These are phyloP conservation scores for Suillus discolor DNA, from an alignment of 768 basidiomycete species.

Conservation along the genomic window DNA sequence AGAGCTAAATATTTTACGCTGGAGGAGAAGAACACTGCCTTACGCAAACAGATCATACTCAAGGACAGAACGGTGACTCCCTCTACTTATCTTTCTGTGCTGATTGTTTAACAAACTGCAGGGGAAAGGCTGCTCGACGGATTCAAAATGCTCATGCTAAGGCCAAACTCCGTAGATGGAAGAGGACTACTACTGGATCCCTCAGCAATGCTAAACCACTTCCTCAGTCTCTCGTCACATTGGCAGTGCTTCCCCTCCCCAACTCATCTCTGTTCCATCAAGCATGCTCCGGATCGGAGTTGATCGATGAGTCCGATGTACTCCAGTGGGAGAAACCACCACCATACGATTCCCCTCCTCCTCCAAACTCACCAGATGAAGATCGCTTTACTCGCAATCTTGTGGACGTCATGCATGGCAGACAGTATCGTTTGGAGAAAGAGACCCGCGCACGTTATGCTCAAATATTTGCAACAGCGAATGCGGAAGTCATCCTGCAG, in stretches of 20 bases:
- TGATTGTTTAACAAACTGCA: conserved; percentile 4
- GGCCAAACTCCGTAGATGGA: neutral
- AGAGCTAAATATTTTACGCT: conserved; percentile 4
- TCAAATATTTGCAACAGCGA: neutral
- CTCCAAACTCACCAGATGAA: conserved; percentile 7
- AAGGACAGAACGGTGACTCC: neutral
- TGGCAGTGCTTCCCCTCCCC: conserved; percentile 6
- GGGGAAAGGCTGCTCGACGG: conserved; percentile 3
- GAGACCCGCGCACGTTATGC: neutral
- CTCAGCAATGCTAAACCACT: neutral
- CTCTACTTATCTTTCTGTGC: neutral
- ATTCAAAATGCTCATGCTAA: conserved; percentile 3
- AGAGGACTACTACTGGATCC: neutral
- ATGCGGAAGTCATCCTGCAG: neutral
- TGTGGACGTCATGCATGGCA: conserved; percentile 7
- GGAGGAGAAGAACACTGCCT: neutral
- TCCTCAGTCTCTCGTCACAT: neutral
- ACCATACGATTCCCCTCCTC: conserved; percentile 6
- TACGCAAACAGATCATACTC: conserved; percentile 3
- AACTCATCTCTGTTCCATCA: conserved; percentile 4
- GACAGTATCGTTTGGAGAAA: conserved; percentile 3
- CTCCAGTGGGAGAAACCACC: neutral
- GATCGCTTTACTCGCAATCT: conserved; percentile 7
- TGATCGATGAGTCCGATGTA: conserved; percentile 6
- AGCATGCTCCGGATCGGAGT: neutral